Conservation (phyloP, 2,329 filamentous ascomycete species). For the Cladophialophora psammophila region DNA sequence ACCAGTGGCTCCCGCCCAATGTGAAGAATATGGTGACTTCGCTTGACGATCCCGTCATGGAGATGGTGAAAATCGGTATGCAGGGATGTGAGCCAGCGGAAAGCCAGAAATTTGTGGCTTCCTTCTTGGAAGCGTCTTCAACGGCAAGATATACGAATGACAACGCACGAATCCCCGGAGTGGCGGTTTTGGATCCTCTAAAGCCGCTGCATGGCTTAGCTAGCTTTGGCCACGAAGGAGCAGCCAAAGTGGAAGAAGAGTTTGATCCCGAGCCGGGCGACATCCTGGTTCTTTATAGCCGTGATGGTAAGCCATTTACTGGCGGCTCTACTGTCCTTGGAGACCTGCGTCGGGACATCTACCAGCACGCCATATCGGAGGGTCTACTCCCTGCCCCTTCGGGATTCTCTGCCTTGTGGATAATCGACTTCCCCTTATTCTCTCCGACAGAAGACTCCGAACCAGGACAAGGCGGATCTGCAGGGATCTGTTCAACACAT, state of each 20-base stretch:
- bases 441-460: conserved; percentile 71
- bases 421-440: conserved; percentile 92
- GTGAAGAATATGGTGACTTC: conserved; percentile 78
- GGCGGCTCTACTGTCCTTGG: conserved; percentile 76
- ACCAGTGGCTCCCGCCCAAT: conserved; percentile 66
- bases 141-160: conserved; percentile 69
- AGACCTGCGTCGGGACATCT: conserved; percentile 73
- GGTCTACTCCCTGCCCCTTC: conserved; percentile 60
- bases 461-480: conserved; percentile 80
- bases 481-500: conserved; percentile 86
- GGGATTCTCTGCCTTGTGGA: conserved; percentile 78
- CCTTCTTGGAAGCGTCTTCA: conserved; percentile 74
- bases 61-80: conserved; percentile 71
- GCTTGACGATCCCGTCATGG: conserved; percentile 72
- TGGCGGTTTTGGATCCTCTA: conserved; percentile 76
- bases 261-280: conserved; percentile 73
- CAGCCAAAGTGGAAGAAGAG: conserved; percentile 63
- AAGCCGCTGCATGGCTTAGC: conserved; percentile 80
- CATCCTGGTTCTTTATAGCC: conserved; percentile 80
- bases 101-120: conserved; percentile 67
- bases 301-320: conserved; percentile 67
- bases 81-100: conserved; percentile 53
- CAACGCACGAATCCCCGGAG: conserved; percentile 77
- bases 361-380: conserved; percentile 71
- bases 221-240: conserved; percentile 76